phyloP scores from a whole-genome alignment of 345 rosid genomes.

The Brassica napus region DNA sequence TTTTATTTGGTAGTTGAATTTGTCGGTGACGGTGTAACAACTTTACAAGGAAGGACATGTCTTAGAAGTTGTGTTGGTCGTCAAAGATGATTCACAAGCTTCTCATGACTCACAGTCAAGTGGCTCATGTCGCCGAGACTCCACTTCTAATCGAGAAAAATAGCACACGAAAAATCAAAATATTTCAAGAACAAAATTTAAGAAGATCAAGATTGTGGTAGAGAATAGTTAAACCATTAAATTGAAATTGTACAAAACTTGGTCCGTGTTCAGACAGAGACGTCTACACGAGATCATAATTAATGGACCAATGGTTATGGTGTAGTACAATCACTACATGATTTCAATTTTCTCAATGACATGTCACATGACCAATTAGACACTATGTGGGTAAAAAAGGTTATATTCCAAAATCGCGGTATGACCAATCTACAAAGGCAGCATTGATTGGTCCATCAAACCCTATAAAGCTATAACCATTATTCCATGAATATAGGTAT shows the following conservation, averaged over 20 bases:
- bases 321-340: not conserved
- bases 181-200: not conserved
- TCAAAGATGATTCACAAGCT: conserved; percentile 24
- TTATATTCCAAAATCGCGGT: not conserved
- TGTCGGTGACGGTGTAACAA: not conserved
- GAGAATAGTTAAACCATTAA: not conserved
- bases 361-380: not conserved
- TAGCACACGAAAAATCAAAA: not conserved
- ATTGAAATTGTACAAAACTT: not conserved
- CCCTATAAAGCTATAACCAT: not conserved
- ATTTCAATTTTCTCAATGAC: not conserved
- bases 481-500: not conserved
- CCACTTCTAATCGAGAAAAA: not conserved
- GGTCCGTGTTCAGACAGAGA: not conserved
- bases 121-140: conserved; percentile 2
- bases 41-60: not conserved
- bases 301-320: not conserved
- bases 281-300: not conserved
- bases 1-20: conserved; percentile 1
- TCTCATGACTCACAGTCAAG: conserved; percentile 1
- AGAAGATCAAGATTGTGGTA: not conserved
- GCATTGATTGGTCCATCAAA: conserved; percentile 28
- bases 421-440: not conserved
- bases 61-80: conserved; percentile 9
- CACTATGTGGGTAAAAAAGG: not conserved